Percentiles rank a stretch among this genome's conserved stretches.
phyloP scores from a whole-genome alignment of 1,139 yeast species.

The Saccharomyces hybrid region DNA sequence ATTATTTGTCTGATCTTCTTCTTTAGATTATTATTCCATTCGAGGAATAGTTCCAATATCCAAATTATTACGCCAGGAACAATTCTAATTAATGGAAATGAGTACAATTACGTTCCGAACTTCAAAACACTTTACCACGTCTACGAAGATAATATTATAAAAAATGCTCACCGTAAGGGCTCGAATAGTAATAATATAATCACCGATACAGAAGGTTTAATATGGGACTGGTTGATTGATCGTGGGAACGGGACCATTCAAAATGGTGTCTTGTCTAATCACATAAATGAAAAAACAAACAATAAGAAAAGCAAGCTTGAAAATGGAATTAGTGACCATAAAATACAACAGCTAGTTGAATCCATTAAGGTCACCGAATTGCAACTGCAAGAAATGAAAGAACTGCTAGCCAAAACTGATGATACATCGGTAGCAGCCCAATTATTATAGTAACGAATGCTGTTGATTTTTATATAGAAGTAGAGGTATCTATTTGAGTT shows the following conservation, averaged over 20 bases:
- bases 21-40: slow-evolving; percentile 13
- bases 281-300: slow-evolving; percentile 4
- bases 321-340: slow-evolving; percentile 14
- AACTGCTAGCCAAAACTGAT: slow-evolving; percentile 10
- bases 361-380: slow-evolving; percentile 48
- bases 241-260: slow-evolving; percentile 34
- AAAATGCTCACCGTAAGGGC: slow-evolving; percentile 13
- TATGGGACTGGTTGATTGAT: slow-evolving; percentile 79
- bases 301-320: slow-evolving; percentile 4
- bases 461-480: not conserved
- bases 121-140: slow-evolving; percentile 38
- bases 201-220: slow-evolving; percentile 48
- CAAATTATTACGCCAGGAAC: slow-evolving; percentile 20
- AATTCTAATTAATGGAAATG: slow-evolving; percentile 36
- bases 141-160: slow-evolving; percentile 34
- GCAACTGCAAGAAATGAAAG: slow-evolving; percentile 39
- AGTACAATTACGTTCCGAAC: slow-evolving; percentile 42
- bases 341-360: slow-evolving; percentile 46
- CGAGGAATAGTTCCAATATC: slow-evolving; percentile 12
- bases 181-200: slow-evolving; percentile 12
- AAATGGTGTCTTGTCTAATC: slow-evolving; percentile 11
- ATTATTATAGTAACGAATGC: not conserved
- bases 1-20: slow-evolving; percentile 9
- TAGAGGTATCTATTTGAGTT: not conserved
- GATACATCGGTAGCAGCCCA: not conserved